These are phyloP conservation scores for Mortierella hygrophila DNA, from an alignment of 192 early-diverging fungal species.

Conservation along the genomic window DNA sequence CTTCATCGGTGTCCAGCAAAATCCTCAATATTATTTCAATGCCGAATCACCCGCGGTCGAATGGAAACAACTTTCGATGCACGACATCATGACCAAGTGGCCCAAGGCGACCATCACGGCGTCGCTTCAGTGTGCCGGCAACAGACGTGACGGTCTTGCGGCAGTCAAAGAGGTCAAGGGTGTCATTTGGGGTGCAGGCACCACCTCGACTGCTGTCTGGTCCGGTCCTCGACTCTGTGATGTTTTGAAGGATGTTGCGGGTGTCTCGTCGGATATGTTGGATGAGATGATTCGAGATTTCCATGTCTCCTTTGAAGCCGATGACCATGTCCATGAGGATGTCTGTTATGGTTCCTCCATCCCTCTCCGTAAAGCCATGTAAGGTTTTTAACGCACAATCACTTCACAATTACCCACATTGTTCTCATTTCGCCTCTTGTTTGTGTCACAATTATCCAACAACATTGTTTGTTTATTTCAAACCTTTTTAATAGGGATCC, in stretches of 20 bases:
- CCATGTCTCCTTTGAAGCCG: constrained; percentile 72
- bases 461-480: background rate
- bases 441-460: background rate
- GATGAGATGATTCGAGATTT: constrained; percentile 52
- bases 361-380: constrained; percentile 72
- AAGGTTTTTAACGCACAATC: constrained; percentile 7
- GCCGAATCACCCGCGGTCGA: constrained; percentile 1
- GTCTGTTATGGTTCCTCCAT: constrained; percentile 76
- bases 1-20: constrained; percentile 59
- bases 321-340: constrained; percentile 75
- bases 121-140: constrained; percentile 74
- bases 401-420: background rate
- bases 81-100: constrained; percentile 32
- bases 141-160: constrained; percentile 80
- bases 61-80: constrained; percentile 12
- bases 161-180: constrained; percentile 79
- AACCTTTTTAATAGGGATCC: constrained; percentile 49
- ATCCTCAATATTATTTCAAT: background rate
- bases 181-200: constrained; percentile 81
- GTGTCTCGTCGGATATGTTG: constrained; percentile 58
- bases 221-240: constrained; percentile 80
- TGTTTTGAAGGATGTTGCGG: constrained; percentile 69
- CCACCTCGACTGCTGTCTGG: constrained; percentile 82
- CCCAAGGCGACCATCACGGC: constrained; percentile 28
- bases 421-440: background rate